Conservation (phyloP, 345 rosid species). For the Sonneratia alba region DNA sequence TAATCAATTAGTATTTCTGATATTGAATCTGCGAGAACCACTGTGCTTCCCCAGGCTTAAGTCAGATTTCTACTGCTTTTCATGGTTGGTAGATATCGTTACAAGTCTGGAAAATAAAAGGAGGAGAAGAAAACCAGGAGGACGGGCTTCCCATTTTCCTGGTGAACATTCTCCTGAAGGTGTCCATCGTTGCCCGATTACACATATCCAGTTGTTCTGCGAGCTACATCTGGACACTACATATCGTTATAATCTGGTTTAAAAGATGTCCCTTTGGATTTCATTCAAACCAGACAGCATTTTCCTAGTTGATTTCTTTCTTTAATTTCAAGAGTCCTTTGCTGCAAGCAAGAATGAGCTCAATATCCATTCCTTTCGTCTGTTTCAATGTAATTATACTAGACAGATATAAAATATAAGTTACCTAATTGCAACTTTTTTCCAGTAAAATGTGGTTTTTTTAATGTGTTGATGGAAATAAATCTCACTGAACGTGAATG, state of each 20-base stretch:
- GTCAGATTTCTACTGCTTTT: conserved; percentile 27
- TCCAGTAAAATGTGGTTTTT: too few relatives aligned
- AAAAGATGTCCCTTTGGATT: background rate
- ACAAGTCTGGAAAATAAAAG: conserved; percentile 37
- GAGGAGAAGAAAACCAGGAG: conserved; percentile 21
- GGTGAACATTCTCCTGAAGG: conserved; percentile 25
- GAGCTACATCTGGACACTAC: conserved; percentile 49
- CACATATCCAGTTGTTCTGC: conserved; percentile 18
- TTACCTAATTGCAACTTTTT: too few relatives aligned
- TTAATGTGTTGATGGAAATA: too few relatives aligned
- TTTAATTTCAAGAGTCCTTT: too few relatives aligned
- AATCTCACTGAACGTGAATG: too few relatives aligned
- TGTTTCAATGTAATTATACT: too few relatives aligned
- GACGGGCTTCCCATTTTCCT: conserved; percentile 33
- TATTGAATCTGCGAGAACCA: background rate
- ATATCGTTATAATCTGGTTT: background rate
- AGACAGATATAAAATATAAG: too few relatives aligned
- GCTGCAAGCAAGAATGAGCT: too few relatives aligned
- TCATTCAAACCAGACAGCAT: too few relatives aligned
- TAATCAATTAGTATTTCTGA: background rate
- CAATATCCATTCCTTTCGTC: too few relatives aligned
- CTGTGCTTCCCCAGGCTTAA: conserved; percentile 11
- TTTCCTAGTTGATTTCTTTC: too few relatives aligned
- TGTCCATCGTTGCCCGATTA: conserved; percentile 39
- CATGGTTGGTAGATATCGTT: conserved; percentile 26